Evolutionary conservation across 495 filamentous ascomycete genomes (phyloP), one percentile per base, ranked within the genome.

Genomic region (Usnea hakonensis): DNA sequence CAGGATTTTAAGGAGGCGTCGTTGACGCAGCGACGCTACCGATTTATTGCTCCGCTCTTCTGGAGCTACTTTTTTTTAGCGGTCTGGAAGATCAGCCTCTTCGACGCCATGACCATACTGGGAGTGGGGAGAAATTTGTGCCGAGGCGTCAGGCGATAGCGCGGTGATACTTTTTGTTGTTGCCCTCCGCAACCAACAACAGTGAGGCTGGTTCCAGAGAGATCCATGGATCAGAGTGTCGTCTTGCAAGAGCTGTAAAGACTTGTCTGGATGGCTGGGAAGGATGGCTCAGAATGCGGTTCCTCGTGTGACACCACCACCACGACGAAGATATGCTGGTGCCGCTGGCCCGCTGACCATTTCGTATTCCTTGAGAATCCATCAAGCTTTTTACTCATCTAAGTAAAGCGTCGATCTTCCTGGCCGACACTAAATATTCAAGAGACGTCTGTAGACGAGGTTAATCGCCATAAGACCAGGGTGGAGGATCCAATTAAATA

Each of bases 31-130:
- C 21, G 28, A 16, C 26, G 41, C 59, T 41, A 61, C 58, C 46
- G 58, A 41, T 41, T 60, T 30, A 23, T 46, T 26, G 35, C 58
- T 60, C 58, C 58, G 58, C 58, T 40, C 23, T 52, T 44, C 54
- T 53, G 28, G n/a, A 54, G 61, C 33, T 52, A 53, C 36, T 30
- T 60, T 33, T 53, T n/a, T 38, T 57, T 30, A 57, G 38, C 28
- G 13, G 61, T 35, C 33, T 62, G 38, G 56, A n/a, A 38, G 33
- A 60, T 55, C 52, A 44, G 52, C 61, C 64, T 64, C 30, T 54
- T 46, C 38, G 53, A 53, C 60, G 60, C 60, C 60, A 57, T 62
- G 60, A 62, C 40, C 53, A 21, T 30, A 0, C 1, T 2, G 9
- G 28, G 28, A 32, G 28, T 2, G 9, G 28, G 28, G n/a, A 16